Evolutionary conservation across 225 moss, liverwort and hornwort genomes (phyloP).

Genomic region (Takakia lepidozioides): DNA sequence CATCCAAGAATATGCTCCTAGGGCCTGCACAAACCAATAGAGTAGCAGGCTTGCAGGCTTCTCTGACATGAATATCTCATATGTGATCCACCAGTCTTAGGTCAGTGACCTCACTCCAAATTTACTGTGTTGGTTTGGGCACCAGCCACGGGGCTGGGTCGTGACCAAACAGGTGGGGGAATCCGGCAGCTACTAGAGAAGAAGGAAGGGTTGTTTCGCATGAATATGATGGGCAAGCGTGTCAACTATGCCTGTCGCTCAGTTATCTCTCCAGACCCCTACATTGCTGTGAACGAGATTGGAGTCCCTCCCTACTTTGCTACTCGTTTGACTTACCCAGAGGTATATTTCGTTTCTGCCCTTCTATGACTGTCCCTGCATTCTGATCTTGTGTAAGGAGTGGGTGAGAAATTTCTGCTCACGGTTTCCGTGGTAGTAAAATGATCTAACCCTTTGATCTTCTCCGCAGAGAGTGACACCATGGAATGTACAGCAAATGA

Average conservation of each 20-base stretch:
- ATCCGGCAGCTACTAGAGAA: constrained; percentile 94
- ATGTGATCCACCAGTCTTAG: too few species aligned
- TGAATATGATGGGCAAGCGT: constrained; percentile 99
- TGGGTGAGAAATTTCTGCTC: too few species aligned
- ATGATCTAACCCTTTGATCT: too few species aligned
- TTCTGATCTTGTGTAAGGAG: too few species aligned
- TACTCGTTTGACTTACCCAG: constrained; percentile 90
- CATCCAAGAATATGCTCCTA: too few species aligned
- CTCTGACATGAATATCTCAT: too few species aligned
- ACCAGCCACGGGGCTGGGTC: constrained; percentile 47
- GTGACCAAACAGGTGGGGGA: constrained; percentile 70
- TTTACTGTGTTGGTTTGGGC: too few species aligned
- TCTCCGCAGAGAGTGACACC: constrained; percentile 79
- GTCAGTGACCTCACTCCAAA: too few species aligned
- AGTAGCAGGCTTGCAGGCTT: too few species aligned
- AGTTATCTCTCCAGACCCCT: constrained; percentile 97
- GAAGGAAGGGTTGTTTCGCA: constrained; percentile 91
- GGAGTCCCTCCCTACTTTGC: constrained; percentile 98
- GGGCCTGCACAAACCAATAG: too few species aligned
- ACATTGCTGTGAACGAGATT: constrained; percentile 94
- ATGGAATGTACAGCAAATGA: constrained; percentile 88
- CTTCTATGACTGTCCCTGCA: too few species aligned
- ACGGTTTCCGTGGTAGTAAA: too few species aligned
- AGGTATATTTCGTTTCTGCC: constrained; percentile 63
- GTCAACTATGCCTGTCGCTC: constrained; percentile 98